These are phyloP conservation scores for Xylariaceae sp. DNA, from an alignment of 2,329 filamentous ascomycete species.

Conservation along the genomic window DNA sequence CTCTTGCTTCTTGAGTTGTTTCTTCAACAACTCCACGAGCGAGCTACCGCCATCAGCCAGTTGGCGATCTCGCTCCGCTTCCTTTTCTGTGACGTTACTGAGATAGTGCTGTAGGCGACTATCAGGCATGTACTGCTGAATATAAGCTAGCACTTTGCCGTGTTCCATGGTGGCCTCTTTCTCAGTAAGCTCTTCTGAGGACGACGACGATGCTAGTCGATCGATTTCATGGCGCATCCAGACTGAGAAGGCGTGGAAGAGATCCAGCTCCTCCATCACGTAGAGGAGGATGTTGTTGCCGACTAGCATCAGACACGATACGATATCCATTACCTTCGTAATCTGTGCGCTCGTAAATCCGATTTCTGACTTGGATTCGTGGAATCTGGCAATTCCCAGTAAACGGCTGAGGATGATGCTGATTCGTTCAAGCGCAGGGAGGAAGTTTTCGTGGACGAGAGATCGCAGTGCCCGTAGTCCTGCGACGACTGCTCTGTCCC, in stretches of 20 bases:
- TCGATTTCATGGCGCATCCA: constrained; percentile 86
- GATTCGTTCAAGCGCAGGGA: constrained; percentile 81
- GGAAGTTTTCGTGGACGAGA: constrained; percentile 78
- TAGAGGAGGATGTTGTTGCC: constrained; percentile 67
- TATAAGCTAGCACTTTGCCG: constrained; percentile 68
- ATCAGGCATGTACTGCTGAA: constrained; percentile 61
- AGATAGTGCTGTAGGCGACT: constrained; percentile 63
- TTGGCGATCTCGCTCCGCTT: constrained; percentile 44
- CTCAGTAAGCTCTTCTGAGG: constrained; percentile 67
- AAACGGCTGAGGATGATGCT: constrained; percentile 76
- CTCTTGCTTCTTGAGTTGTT: constrained; percentile 45
- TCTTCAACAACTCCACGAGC: constrained; percentile 45
- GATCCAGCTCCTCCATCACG: constrained; percentile 68
- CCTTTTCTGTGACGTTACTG: constrained; percentile 44
- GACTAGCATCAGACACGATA: constrained; percentile 70
- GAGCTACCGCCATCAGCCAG: constrained; percentile 41
- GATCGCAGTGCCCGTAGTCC: constrained; percentile 73
- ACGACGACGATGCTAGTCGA: constrained; percentile 60
- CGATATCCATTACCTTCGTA: constrained; percentile 60
- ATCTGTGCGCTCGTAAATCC: constrained; percentile 62
- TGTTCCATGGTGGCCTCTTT: constrained; percentile 73
- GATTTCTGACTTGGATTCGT: constrained; percentile 60
- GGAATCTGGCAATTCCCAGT: constrained; percentile 75
- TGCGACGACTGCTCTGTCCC: constrained; percentile 80
- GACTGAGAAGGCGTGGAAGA: constrained; percentile 71